Base-by-base conservation (phyloP, 495 filamentous ascomycete species). In the Neurospora tetrasperma region DNA sequence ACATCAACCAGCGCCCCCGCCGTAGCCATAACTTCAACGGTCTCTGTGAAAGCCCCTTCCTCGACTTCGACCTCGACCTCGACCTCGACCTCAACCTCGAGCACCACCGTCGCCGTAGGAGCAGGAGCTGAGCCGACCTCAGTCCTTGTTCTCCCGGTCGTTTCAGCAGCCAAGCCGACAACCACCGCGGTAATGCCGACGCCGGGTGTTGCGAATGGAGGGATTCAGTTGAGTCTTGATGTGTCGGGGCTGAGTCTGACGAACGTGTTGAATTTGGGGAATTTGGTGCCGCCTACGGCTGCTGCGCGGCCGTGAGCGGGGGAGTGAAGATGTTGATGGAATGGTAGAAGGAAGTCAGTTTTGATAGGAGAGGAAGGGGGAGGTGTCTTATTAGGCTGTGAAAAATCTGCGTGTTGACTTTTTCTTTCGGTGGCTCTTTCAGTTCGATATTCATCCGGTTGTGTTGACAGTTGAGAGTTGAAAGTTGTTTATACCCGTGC, bases 201-300 rank as follows among this genome's bases (percentile, higher is more conserved):
- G 12, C 72, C 74, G 7, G 66, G 6, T 42, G 72, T 69, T 44
- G 42, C 72, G 71, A 69, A 74, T 70, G 70, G 72, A 27, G 74
- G 71, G 6, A 42, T 74, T 39, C 43, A 68, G 69, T 72, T 78
- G 2, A 71, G 48, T 9, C 80, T 82, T 20, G 76, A 82, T 46
- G 72, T 82, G 1, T 78, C 76, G n/a, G 77, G 77, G 4, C 44
- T 83, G 75, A 79, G 69, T n/a, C 70, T 83, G 43, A 76, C 76
- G 48, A 82, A 80, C 73, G 71, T 78, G 70, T 70, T 83, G 18
- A 77, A 80, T 20, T 70, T 83, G 40, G 81, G 81, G 39, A 81
- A 81, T 42, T 69, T 83, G 70, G 72, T 75, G 23, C 73, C 74
- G 75, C 77, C 74, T 69, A 80, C 78, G 11, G 71, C 70, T 31